Base-by-base conservation (phyloP, 2,329 filamentous ascomycete genomes). In the Cladobotryum mycophilum region DNA sequence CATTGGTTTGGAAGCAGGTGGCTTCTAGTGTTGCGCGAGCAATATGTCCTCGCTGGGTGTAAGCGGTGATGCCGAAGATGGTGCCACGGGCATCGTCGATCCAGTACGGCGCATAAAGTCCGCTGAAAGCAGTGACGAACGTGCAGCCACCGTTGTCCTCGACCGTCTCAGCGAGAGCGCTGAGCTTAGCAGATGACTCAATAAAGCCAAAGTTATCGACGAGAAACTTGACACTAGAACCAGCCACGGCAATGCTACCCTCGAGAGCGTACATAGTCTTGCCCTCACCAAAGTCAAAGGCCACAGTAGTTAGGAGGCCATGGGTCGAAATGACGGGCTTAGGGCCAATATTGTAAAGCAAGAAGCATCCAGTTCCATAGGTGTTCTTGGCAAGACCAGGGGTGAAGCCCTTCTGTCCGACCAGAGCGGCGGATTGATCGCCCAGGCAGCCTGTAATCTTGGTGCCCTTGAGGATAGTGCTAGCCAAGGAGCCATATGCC, bases 31-130 rank as follows among this genome's bases (percentile, higher is more conserved):
- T 91, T 22, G 87, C 88, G 46, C 88, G 80, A 25, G 87, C 87
- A 60, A 91, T 86, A 66, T 91, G 88, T 5, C 86, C 86, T 35
- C 80, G 79, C 65, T 88, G 76, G 0, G 87, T 91, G 69, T 87
- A 85, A 54, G 88, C 82, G 0, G 86, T 89, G 60, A 89, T 86
- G 41, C 86, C 86, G 59, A 88, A 88, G 58, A 89, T 86, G 40
- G 87, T 91, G 51, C 87, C 88, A 61, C 87, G 80, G 2, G 86
- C 86, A 69, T 90, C 86, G 65, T 91, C 87, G 56, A 90, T 87
- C 88, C 87, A 91, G 70, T 91, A 91, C 1, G 88, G 88, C 0
- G 87, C 87, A 64, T 90, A 91, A 3, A 91, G 76, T 45, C 87
- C 87, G 65, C 83, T 88, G 65, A 91, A 91, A 9, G 87, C 88